A percentile compares a stretch with the other conserved stretches of the same genome.
phyloP scores from a whole-genome alignment of 2,329 filamentous ascomycete genomes.

The Botrytis cinerea region DNA sequence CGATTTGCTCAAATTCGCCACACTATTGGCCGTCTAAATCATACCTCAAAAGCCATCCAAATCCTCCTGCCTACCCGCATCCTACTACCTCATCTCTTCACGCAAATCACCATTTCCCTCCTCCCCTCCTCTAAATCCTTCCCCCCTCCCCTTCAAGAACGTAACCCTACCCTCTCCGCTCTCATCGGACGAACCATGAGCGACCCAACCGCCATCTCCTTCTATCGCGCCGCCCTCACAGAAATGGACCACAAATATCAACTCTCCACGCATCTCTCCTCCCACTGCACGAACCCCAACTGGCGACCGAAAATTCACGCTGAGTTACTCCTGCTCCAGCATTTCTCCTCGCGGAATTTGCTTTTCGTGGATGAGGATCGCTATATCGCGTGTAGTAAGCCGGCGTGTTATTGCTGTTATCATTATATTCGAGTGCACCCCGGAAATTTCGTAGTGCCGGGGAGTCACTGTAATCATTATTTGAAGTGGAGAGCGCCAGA shows the following conservation, averaged over 20 bases:
- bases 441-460: constrained; percentile 26
- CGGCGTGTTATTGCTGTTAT: constrained; percentile 52
- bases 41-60: background rate
- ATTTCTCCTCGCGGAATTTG: background rate
- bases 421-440: constrained; percentile 49
- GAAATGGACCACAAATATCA: constrained; percentile 21
- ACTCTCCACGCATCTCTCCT: constrained; percentile 31
- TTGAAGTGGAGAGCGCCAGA: constrained; percentile 45
- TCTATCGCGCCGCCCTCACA: constrained; percentile 93
- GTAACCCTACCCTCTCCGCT: background rate
- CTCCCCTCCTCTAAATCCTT: background rate
- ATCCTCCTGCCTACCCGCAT: background rate
- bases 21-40: background rate
- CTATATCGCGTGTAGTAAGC: constrained; percentile 55
- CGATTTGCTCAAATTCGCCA: background rate
- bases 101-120: background rate
- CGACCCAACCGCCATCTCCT: constrained; percentile 65
- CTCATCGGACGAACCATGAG: constrained; percentile 12
- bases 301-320: background rate
- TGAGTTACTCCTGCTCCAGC: background rate
- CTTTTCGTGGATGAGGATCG: constrained; percentile 44
- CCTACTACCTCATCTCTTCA: background rate
- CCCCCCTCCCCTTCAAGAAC: background rate
- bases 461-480: background rate
- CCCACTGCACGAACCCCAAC: constrained; percentile 41